Evolutionary conservation across 164 flowering plant species (phyloP).

Genomic region (Aristolochia fimbriata): DNA sequence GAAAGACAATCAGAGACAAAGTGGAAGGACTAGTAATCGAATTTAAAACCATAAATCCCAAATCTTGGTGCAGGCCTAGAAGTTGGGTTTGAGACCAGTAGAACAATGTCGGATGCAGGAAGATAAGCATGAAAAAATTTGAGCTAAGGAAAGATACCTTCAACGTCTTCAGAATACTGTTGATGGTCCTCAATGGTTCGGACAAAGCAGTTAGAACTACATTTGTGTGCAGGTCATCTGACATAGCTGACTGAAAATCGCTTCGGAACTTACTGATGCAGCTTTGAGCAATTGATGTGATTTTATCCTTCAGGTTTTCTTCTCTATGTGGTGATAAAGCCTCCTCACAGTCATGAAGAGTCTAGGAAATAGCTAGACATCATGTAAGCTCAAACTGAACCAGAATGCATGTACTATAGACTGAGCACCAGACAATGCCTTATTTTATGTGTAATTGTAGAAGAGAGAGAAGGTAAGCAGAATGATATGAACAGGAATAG

Average conservation of each 20-base stretch:
- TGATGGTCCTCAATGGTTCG: slow-evolving; percentile 56
- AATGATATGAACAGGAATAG: not conserved
- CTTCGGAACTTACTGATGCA: slow-evolving; percentile 42
- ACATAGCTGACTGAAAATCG: slow-evolving; percentile 55
- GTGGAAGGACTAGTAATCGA: too few relatives aligned
- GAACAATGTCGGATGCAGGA: not conserved
- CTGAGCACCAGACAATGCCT: not conserved
- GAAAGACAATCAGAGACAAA: not conserved
- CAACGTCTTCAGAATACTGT: slow-evolving; percentile 32
- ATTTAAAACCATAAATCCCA: not conserved
- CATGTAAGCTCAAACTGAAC: not conserved
- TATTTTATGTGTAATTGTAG: not conserved
- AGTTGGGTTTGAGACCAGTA: not conserved
- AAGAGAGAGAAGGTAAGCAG: not conserved
- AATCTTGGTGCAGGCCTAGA: not conserved
- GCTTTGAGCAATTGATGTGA: slow-evolving; percentile 38
- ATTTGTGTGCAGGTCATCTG: slow-evolving; percentile 71
- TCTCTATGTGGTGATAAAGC: slow-evolving; percentile 33
- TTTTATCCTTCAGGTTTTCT: slow-evolving; percentile 22
- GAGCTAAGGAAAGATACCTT: slow-evolving; percentile 28
- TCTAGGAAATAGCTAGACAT: slow-evolving; percentile 25
- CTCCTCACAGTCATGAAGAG: slow-evolving; percentile 65
- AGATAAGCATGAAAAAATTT: not conserved
- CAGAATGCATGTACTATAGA: not conserved
- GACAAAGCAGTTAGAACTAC: slow-evolving; percentile 41